phyloP scores from a whole-genome alignment of 371 early-diverging fungal genomes.

The Apophysomyces trapeziformis region DNA sequence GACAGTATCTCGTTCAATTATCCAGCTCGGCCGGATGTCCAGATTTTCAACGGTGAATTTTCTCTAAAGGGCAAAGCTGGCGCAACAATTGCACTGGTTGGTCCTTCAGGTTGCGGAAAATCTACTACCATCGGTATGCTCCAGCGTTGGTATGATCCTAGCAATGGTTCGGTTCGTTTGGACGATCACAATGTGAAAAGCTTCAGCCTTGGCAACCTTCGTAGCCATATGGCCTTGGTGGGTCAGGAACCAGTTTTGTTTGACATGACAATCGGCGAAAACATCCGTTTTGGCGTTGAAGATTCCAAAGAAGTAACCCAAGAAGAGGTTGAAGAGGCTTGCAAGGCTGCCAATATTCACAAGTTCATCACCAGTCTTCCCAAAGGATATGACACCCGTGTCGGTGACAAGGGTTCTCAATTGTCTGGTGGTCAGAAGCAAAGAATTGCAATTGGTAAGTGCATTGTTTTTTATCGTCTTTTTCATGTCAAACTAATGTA shows the following conservation, averaged over 20 bases:
- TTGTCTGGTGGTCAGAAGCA: conserved; percentile 93
- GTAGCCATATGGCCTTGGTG: conserved; percentile 69
- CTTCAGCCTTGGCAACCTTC: conserved; percentile 53
- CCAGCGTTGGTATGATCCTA: conserved; percentile 81
- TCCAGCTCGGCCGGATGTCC: conserved; percentile 73
- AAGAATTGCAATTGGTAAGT: conserved; percentile 56
- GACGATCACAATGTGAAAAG: conserved; percentile 67
- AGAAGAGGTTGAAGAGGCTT: conserved; percentile 49
- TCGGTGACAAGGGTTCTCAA: conserved; percentile 83
- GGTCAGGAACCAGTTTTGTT: conserved; percentile 87
- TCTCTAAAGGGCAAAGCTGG: conserved; percentile 66
- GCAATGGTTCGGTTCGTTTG: conserved; percentile 54
- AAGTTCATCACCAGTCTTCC: conserved; percentile 77
- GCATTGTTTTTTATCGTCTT: conserved; percentile 41
- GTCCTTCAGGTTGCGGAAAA: conserved; percentile 24
- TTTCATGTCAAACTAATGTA: background rate
- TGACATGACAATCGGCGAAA: conserved; percentile 74
- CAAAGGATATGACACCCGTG: conserved; percentile 77
- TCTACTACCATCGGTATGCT: conserved; percentile 77
- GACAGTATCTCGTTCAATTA: conserved; percentile 72
- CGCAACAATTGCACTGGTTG: conserved; percentile 68
- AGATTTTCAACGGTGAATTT: conserved; percentile 70
- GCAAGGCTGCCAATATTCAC: conserved; percentile 61
- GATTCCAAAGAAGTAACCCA: conserved; percentile 43
- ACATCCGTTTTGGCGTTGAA: conserved; percentile 68